Percentiles rank a stretch among this genome's conserved stretches.
phyloP scores from a whole-genome alignment of 805 yeast genomes.

The Hanseniaspora vineae region DNA sequence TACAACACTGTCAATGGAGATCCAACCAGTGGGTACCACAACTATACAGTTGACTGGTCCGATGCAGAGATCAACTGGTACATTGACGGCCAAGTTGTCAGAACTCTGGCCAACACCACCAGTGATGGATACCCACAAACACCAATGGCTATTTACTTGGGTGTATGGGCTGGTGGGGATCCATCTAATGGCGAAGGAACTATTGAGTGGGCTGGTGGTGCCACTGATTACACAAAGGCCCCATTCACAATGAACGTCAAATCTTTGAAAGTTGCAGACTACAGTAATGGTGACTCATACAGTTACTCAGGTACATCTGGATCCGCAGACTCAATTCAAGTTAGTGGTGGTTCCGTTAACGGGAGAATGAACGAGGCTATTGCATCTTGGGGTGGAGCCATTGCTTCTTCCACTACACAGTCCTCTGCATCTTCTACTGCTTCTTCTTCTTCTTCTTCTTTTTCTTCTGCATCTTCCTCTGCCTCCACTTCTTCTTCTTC shows the following conservation, averaged over 20 bases:
- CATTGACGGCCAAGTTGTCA: slow-evolving; percentile 53
- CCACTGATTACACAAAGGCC: slow-evolving; percentile 46
- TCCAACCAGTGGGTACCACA: slow-evolving; percentile 53
- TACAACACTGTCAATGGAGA: slow-evolving; percentile 40
- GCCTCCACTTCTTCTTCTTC: slow-evolving; percentile 1
- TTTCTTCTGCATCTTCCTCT: slow-evolving; percentile 11
- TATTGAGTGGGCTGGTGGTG: slow-evolving; percentile 75
- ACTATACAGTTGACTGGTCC: slow-evolving; percentile 80
- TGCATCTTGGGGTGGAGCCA: slow-evolving; percentile 12
- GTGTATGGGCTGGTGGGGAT: slow-evolving; percentile 81
- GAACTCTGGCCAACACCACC: slow-evolving; percentile 44
- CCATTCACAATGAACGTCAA: slow-evolving; percentile 61
- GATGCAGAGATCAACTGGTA: slow-evolving; percentile 53
- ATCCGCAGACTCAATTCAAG: slow-evolving; percentile 43
- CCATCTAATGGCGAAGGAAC: slow-evolving; percentile 51
- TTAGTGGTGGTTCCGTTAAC: slow-evolving; percentile 44
- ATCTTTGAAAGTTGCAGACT: slow-evolving; percentile 50
- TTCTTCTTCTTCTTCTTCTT: slow-evolving; percentile 7
- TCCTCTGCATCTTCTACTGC: slow-evolving; percentile 6
- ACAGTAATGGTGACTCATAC: slow-evolving; percentile 51
- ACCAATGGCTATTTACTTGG: slow-evolving; percentile 66
- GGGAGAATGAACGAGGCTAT: slow-evolving; percentile 33
- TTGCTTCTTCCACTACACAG: slow-evolving; percentile 7
- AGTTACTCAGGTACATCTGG: slow-evolving; percentile 44
- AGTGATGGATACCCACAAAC: slow-evolving; percentile 75